These are phyloP conservation scores for Monilinia vaccinii-corymbosi DNA, from an alignment of 2,329 filamentous ascomycete genomes.

Conservation along the genomic window DNA sequence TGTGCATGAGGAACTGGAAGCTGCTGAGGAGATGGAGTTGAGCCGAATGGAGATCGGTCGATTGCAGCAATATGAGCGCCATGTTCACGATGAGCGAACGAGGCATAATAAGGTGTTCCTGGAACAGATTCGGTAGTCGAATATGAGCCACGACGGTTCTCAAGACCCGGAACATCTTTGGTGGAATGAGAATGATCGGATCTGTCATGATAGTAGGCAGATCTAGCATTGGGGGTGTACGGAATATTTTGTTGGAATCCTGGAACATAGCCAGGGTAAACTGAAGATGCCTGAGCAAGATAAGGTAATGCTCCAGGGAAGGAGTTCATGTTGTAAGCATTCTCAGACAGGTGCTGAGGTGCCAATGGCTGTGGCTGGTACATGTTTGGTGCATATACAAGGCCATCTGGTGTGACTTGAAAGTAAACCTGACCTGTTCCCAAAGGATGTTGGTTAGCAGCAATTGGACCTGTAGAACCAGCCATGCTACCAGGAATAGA, in stretches of 20 bases:
- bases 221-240: slow-evolving; percentile 23
- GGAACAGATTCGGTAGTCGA: slow-evolving; percentile 59
- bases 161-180: slow-evolving; percentile 48
- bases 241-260: slow-evolving; percentile 27
- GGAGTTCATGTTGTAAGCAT: slow-evolving; percentile 20
- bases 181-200: slow-evolving; percentile 22
- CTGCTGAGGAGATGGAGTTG: slow-evolving; percentile 57
- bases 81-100: slow-evolving; percentile 48
- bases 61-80: slow-evolving; percentile 48
- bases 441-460: slow-evolving; percentile 27
- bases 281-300: slow-evolving; percentile 22
- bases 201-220: slow-evolving; percentile 27
- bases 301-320: slow-evolving; percentile 27
- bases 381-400: slow-evolving; percentile 22
- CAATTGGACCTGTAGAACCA: slow-evolving; percentile 22
- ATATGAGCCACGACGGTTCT: slow-evolving; percentile 59
- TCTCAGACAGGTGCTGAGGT: slow-evolving; percentile 21
- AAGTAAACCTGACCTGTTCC: slow-evolving; percentile 29
- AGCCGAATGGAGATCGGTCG: slow-evolving; percentile 54
- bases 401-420: slow-evolving; percentile 15
- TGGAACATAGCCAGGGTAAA: slow-evolving; percentile 27
- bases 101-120: slow-evolving; percentile 56
- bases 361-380: slow-evolving; percentile 27
- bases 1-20: slow-evolving; percentile 36
- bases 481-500: slow-evolving; percentile 30